phyloP scores from a whole-genome alignment of 495 filamentous ascomycete species.

The Amphirosellinia nigrospora region DNA sequence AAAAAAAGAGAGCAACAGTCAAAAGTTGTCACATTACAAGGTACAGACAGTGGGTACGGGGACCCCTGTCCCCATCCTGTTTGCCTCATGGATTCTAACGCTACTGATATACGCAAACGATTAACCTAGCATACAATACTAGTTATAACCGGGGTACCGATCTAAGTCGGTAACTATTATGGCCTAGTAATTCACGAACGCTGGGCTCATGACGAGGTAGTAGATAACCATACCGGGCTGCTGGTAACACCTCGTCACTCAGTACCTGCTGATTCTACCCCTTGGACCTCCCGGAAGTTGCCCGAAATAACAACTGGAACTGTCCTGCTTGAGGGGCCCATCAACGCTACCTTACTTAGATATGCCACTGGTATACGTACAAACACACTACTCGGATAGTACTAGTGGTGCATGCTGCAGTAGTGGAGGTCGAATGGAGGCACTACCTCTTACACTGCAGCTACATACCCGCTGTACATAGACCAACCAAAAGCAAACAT shows the following conservation, averaged over 20 bases:
- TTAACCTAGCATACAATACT: not conserved
- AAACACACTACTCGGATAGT: not conserved
- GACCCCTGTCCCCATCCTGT: not conserved
- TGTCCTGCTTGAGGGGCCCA: not conserved
- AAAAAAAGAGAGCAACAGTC: slow-evolving; percentile 28
- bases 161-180: not conserved
- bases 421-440: slow-evolving; percentile 6
- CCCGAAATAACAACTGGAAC: not conserved
- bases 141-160: not conserved
- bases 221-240: slow-evolving; percentile 10
- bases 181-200: not conserved
- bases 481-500: slow-evolving; percentile 1
- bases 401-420: not conserved
- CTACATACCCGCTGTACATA: slow-evolving; percentile 26
- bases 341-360: too few relatives aligned
- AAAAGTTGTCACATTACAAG: not conserved
- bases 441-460: slow-evolving; percentile 11
- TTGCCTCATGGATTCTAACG: slow-evolving; percentile 5
- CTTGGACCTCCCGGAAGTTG: not conserved
- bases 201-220: not conserved
- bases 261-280: not conserved
- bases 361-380: not conserved
- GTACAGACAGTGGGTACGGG: slow-evolving; percentile 5
- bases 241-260: not conserved
- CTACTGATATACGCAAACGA: not conserved